phyloP scores from a whole-genome alignment of 768 basidiomycete genomes.

The Termitomyces sp. region DNA sequence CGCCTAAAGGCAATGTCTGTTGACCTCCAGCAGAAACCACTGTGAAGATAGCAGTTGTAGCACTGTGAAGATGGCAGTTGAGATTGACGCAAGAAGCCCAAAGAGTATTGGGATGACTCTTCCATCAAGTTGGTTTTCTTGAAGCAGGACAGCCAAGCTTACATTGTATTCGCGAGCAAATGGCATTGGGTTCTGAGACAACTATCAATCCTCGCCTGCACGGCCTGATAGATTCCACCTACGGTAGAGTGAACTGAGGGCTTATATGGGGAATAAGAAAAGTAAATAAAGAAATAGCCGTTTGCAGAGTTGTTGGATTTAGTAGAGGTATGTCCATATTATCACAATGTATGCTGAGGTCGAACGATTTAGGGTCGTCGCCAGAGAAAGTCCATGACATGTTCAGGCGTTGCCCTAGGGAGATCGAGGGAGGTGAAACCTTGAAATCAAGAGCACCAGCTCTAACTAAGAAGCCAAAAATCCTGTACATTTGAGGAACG shows the following conservation, averaged over 20 bases:
- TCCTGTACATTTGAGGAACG: not conserved
- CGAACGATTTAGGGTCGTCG: not conserved
- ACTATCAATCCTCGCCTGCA: not conserved
- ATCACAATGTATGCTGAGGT: not conserved
- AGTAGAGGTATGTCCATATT: not conserved
- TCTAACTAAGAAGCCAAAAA: not conserved
- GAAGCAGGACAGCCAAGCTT: not conserved
- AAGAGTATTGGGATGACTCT: no score
- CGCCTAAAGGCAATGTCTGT: no score
- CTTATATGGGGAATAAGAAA: not conserved
- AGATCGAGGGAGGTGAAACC: not conserved
- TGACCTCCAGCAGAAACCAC: no score
- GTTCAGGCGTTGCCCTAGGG: not conserved
- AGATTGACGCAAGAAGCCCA: not conserved
- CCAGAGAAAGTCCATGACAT: not conserved
- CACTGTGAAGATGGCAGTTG: not conserved
- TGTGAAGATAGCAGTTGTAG: no score
- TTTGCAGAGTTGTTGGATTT: not conserved
- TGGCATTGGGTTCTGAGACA: not conserved
- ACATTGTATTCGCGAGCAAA: not conserved
- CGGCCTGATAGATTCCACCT: not conserved
- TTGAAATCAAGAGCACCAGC: not conserved
- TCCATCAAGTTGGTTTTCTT: not conserved
- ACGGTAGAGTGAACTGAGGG: not conserved
- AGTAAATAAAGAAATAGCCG: not conserved